A percentile compares a stretch with the other conserved stretches of the same genome.
These are phyloP conservation scores for Nakaseomyces sp. DNA, from an alignment of 1,139 yeast species.

Conservation along the genomic window DNA sequence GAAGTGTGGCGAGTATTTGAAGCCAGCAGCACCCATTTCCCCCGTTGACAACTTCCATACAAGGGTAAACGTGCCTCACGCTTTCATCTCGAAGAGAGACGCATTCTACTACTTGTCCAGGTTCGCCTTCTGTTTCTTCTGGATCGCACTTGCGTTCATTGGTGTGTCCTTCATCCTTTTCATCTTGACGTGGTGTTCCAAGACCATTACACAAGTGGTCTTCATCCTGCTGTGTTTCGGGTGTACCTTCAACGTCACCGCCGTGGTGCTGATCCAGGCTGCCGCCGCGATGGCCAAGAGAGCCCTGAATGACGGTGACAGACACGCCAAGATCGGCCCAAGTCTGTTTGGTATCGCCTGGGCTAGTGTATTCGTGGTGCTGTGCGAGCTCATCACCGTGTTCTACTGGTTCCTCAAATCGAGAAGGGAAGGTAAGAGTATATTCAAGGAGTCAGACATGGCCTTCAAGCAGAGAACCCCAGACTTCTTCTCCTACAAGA, in stretches of 20 bases:
- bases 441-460: slow-evolving; percentile 3
- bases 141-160: slow-evolving; percentile 52
- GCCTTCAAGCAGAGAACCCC: slow-evolving; percentile 1
- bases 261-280: slow-evolving; percentile 60
- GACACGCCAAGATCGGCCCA: slow-evolving; percentile 45
- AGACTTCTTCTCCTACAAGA: not conserved
- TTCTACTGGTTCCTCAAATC: slow-evolving; percentile 9
- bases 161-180: slow-evolving; percentile 40
- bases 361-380: slow-evolving; percentile 44
- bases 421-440: slow-evolving; percentile 15
- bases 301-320: slow-evolving; percentile 45
- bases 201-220: slow-evolving; percentile 44
- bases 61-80: slow-evolving; percentile 43
- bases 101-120: slow-evolving; percentile 61
- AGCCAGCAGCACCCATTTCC: slow-evolving; percentile 61
- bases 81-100: slow-evolving; percentile 48
- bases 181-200: slow-evolving; percentile 36
- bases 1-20: slow-evolving; percentile 31
- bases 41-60: slow-evolving; percentile 67
- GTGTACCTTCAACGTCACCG: slow-evolving; percentile 47
- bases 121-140: slow-evolving; percentile 58
- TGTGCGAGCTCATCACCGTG: slow-evolving; percentile 12
- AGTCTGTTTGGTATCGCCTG: slow-evolving; percentile 55
- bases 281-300: slow-evolving; percentile 55
- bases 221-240: slow-evolving; percentile 47